Base-by-base conservation (phyloP, 208 protist species). In the Endotrypanum monterogeii region DNA sequence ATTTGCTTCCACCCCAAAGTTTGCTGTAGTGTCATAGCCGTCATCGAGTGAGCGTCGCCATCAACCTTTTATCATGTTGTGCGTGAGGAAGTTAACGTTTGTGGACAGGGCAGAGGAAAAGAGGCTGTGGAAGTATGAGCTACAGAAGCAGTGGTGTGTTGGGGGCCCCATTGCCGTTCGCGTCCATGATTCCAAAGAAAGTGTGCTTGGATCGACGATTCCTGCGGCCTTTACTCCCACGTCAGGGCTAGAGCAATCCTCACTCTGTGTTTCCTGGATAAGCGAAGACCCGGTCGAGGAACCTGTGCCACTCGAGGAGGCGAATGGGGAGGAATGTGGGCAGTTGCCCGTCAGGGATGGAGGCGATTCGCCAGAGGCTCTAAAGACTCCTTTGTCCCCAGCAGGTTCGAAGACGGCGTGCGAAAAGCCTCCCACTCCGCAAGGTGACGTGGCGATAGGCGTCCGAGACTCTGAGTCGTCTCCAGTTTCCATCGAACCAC, bases 21-120 rank as follows among this genome's bases (percentile, higher is more conserved):
- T 23, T 46, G 60, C 18, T 16, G 37, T 44, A 18, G 32, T 37
- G 37, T 18, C 18, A 35, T 32, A 4, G 54, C n/a, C 37, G 63
- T 54, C 44, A 54, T 54, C 44, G 50, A 44, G 63, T 39, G 25
- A 39, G 25, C 44, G 5, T 11, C 25, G 32, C 16, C 44, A 68
- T 32, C 41, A 14, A 54, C 1, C 25, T 16, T 4, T 9, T 46
- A 50, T 18, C 12, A 92, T 84, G 83, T 54, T 90, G 37, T 88
- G 76, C 58, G 73, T 89, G 6, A 77, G 78, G 39, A 88, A 79
- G 2, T 48, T 93, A 37, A 68, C 54, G 20, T 73, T 90, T 5
- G 69, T 93, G 25, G 85, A 93, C 56, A 76, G 79, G 16, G 83
- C 79, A 1, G 89, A 89, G 71, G 74, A 86, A 56, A 65, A 62